Base-by-base conservation (phyloP, 768 basidiomycete genomes). In the Hebeloma cylindrosporum region DNA sequence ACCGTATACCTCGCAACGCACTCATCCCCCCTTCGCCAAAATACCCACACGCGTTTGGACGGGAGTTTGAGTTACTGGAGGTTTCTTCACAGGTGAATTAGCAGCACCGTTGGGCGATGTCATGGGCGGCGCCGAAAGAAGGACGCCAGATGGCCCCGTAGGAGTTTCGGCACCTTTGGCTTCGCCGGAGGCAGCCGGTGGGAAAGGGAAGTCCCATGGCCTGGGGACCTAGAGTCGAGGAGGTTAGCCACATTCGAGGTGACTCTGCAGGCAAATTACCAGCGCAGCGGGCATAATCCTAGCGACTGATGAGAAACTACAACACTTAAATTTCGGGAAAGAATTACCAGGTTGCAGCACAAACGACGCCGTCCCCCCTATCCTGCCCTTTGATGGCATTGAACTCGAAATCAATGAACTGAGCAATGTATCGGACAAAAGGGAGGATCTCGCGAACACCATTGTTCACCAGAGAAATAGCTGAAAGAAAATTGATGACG, bases 361-460 rank as follows among this genome's bases (percentile, higher is more conserved):
- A 90, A 25, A 93, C 82, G 27, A 93, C 92, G 14, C 91, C 91
- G 56, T 79, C 62, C 1, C 91, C 90, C 39, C 68, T 57, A 54
- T 93, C 74, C 53, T 84, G 78, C 16, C 59, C 66, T 56, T 77
- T 73, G 59, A 93, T 87, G 29, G 73, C 44, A 34, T 62, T 66
- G 72, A 81, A 91, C 59, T 94, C 89, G 32, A 77, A 80, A 52
- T 93, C 85, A 52, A 88, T 68, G 63, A 80, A 93, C 51, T 85
- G 83, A 11, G 85, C 72, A 39, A 91, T 80, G 66, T 91, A 93
- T 22, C 88, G 86, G 54, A 90, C 72, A 60, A 91, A 89, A 0
- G 91, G 91, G 2, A 93, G 68, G 32, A 93, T 79, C 62, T 93
- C 91, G 32, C 85, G 80, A 23, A 85, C 82, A 17, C 88, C 92